Evolutionary conservation across 2,329 filamentous ascomycete genomes (phyloP), one percentile per base, ranked within the genome.

Genomic region (Decorospora gaudefroyi): DNA sequence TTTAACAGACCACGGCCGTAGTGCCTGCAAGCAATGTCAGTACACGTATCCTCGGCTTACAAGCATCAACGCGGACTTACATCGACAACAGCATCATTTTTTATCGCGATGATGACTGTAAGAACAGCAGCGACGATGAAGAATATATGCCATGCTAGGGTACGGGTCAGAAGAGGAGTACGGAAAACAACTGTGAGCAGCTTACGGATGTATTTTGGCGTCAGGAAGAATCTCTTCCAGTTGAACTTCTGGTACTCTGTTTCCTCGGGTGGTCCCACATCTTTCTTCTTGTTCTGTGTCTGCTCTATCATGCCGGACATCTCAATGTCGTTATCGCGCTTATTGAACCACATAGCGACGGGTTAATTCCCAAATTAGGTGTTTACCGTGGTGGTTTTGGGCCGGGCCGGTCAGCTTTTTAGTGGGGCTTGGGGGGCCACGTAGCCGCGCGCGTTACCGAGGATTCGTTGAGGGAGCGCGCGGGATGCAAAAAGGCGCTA

Each of bases 151-250:
- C 59, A 65, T 51, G 65, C 66, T 69, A 41, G 7, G 15, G n/a
- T 23, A 25, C 25, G 26, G 31, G 40, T 61, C 38, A 58, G 54
- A 23, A 11, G 23, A 16, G 9, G 19, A 25, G n/a, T n/a, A n/a
- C n/a, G n/a, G n/a, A n/a, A n/a, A n/a, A n/a, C n/a, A n/a, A n/a
- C n/a, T n/a, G n/a, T n/a, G n/a, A n/a, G n/a, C n/a, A n/a, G n/a
- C 65, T 28, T 60, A 68, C 66, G 65, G 54, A 69, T 63, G 51
- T 69, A 68, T 40, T 68, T 69, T 16, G 62, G 64, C 8, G 62
- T 55, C 2, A 68, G 36, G 27, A 68, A 64, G 30, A 68, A 46
- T 42, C 57, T 65, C 42, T 62, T 67, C 66, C 66, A 69, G 40
- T 68, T 57, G 15, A 67, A 51, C 8, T 62, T 58, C 26, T 47